phyloP scores from a whole-genome alignment of 768 basidiomycete genomes.

The Pulveroboletus sp. region DNA sequence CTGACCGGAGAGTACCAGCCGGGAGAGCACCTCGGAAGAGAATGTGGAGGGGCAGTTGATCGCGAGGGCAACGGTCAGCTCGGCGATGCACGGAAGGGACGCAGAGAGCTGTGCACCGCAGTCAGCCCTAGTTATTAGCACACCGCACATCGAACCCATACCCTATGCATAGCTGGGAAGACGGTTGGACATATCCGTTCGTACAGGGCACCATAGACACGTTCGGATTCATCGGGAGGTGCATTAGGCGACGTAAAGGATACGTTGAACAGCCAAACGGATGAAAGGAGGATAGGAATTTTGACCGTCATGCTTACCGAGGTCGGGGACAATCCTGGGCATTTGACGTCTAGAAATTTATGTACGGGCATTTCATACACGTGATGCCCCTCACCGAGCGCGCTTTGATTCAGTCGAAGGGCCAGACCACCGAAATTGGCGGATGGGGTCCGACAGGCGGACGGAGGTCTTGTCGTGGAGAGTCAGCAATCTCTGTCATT shows the following conservation, averaged over 20 bases:
- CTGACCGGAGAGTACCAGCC: slow-evolving; percentile 14
- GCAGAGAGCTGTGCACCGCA: slow-evolving; percentile 17
- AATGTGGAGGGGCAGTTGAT: slow-evolving; percentile 9
- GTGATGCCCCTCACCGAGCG: slow-evolving; percentile 6
- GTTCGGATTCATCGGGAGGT: slow-evolving; percentile 20
- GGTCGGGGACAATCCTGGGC: not conserved
- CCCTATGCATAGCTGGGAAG: slow-evolving; percentile 23
- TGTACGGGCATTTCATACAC: slow-evolving; percentile 10
- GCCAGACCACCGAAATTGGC: slow-evolving; percentile 2
- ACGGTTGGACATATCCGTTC: slow-evolving; percentile 19
- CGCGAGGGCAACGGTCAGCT: slow-evolving; percentile 20
- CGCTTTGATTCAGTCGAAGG: not conserved
- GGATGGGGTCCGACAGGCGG: not conserved
- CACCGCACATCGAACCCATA: slow-evolving; percentile 2
- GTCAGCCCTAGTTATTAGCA: slow-evolving; percentile 1
- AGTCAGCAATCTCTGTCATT: not conserved
- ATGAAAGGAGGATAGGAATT: slow-evolving; percentile 19
- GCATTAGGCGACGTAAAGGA: slow-evolving; percentile 21
- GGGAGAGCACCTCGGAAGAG: slow-evolving; percentile 22
- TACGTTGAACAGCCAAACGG: slow-evolving; percentile 26
- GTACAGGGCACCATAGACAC: slow-evolving; percentile 16
- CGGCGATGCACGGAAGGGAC: slow-evolving; percentile 28
- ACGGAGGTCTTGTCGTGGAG: not conserved
- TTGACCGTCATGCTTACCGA: slow-evolving; percentile 20
- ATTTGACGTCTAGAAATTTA: slow-evolving; percentile 2